Base-by-base conservation (phyloP, 805 yeast species). In the baker's yeast (Saccharomyces cerevisiae) region DNA sequence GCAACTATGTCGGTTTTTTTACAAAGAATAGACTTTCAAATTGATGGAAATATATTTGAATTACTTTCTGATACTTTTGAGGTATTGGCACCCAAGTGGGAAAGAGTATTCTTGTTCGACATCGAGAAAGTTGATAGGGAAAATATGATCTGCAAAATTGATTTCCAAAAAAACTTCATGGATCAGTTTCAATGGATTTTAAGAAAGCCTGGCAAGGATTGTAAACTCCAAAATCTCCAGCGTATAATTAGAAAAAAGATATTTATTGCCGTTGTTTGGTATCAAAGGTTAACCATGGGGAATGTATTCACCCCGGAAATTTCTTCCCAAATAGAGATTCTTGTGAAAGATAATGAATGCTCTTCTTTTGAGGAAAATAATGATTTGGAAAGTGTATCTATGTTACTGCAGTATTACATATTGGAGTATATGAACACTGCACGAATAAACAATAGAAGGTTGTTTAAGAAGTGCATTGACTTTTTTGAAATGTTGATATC, bases 381-480 rank as follows among this genome's bases (percentile, higher is more conserved):
- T 14, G 57, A 52, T 27, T 41, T 31, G 41, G 41, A 52, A 3
- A 50, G 51, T 21, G 43, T 36, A 30, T 56, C 43, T n/a, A 36
- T 36, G 14, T 46, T 54, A 11, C 53, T 58, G 8, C 66, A 62
- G 31, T 59, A 55, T 46, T 57, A 52, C 41, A 59, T 62, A 22
- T 48, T 51, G 29, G 53, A 52, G 6, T 59, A 52, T 47, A 47
- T 61, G 32, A 8, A 21, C 4, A 50, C 49, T 4, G 57, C 54
- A 10, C 30, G 28, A 21, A 26, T 55, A 8, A 17, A 41, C 11
- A 36, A 55, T 8, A 30, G 24, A 24, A 21, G 24, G 1, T 26
- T 48, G 11, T 49, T 58, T 9, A 49, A 50, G 22, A 41, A 22
- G 13, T 52, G 48, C 24, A 46, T 61, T 1, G 14, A 22, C 5